A percentile compares a stretch with the other conserved stretches of the same genome.
Conservation (phyloP, 2,329 filamentous ascomycete species). For the Chrysosporium queenslandicum region DNA sequence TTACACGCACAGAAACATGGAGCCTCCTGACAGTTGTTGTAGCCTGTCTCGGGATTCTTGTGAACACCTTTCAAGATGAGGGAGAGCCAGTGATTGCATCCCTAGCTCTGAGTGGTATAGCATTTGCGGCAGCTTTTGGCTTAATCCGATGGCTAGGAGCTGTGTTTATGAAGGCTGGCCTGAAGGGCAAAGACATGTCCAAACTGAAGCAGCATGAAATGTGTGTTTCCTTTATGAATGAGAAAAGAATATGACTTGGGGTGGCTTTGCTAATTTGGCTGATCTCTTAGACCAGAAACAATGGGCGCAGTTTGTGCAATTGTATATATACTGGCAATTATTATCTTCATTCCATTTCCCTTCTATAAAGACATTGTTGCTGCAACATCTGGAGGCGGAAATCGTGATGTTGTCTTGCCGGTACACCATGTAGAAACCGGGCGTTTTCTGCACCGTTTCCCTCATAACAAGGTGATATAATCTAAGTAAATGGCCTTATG, state of each 20-base stretch:
- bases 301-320: constrained; percentile 92
- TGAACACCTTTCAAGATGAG: constrained; percentile 70
- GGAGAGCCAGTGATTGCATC: constrained; percentile 84
- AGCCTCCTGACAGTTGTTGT: constrained; percentile 54
- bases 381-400: constrained; percentile 85
- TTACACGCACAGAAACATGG: constrained; percentile 47
- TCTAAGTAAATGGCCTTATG: constrained; percentile 15
- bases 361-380: constrained; percentile 98
- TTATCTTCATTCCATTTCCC: constrained; percentile 88
- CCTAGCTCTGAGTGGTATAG: constrained; percentile 72
- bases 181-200: constrained; percentile 82
- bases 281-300: constrained; percentile 60
- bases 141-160: constrained; percentile 90
- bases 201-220: constrained; percentile 67
- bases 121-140: constrained; percentile 70
- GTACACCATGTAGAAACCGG: constrained; percentile 66
- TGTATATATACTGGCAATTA: constrained; percentile 80
- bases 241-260: not conserved
- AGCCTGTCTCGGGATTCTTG: constrained; percentile 61
- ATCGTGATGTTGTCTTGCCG: constrained; percentile 72
- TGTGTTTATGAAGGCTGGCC: constrained; percentile 74
- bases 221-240: too few relatives aligned
- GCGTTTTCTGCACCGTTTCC: constrained; percentile 79
- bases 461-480: constrained; percentile 68
- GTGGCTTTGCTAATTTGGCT: constrained; percentile 8